These are phyloP conservation scores for Exophiala phaeomuriformis DNA, from an alignment of 2,329 filamentous ascomycete genomes.

Conservation along the genomic window DNA sequence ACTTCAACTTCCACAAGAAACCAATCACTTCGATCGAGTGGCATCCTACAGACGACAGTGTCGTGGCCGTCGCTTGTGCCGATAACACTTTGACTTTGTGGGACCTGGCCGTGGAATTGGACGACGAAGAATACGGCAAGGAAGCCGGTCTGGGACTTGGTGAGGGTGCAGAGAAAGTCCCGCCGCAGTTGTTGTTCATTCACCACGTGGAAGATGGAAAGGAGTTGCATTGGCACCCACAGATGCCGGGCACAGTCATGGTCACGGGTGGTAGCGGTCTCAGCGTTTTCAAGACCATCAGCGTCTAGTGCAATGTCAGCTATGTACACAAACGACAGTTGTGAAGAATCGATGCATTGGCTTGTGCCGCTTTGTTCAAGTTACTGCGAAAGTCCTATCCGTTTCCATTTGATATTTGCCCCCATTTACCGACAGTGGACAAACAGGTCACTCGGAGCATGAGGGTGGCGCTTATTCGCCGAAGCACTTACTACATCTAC, in stretches of 20 bases:
- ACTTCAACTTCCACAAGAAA: constrained; percentile 91
- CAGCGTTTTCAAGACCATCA: constrained; percentile 73
- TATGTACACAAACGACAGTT: too few relatives aligned
- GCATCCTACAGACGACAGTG: constrained; percentile 95
- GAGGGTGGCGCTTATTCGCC: too few relatives aligned
- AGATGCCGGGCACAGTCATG: constrained; percentile 83
- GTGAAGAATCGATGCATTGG: too few relatives aligned
- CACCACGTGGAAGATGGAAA: constrained; percentile 94
- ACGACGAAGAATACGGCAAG: constrained; percentile 83
- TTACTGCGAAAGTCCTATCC: too few relatives aligned
- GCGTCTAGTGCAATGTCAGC: constrained; percentile 48
- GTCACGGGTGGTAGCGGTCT: constrained; percentile 85
- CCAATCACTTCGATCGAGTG: constrained; percentile 95
- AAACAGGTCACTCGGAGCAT: too few relatives aligned
- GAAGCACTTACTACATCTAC: too few relatives aligned
- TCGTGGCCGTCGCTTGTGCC: constrained; percentile 82
- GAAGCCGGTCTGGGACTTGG: constrained; percentile 56
- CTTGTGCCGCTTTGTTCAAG: too few relatives aligned
- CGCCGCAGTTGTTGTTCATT: constrained; percentile 89
- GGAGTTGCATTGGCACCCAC: constrained; percentile 94
- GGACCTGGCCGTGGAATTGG: constrained; percentile 93
- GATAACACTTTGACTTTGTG: constrained; percentile 93
- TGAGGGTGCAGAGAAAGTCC: constrained; percentile 47
- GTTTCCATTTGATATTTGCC: too few relatives aligned
- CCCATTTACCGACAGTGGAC: too few relatives aligned